A percentile compares a stretch with the other conserved stretches of the same genome.
Conservation (phyloP, 441 rosid species). For the Sinapis alba region DNA sequence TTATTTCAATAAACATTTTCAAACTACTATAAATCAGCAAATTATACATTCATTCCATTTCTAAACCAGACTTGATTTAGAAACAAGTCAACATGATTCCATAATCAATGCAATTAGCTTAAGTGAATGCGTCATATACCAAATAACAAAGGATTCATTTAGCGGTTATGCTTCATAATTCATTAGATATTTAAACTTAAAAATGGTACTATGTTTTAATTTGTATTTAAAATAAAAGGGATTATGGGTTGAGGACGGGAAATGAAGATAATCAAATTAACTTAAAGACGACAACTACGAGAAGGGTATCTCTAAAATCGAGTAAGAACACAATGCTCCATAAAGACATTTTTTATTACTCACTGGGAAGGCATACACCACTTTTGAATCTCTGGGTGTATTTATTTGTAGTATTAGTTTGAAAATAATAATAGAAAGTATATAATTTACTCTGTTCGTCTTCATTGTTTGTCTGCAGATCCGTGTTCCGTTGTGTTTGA, state of each 20-base stretch:
- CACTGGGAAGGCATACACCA: conserved; percentile 18
- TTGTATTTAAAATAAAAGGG: background rate
- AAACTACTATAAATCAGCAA: background rate
- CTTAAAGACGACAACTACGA: conserved; percentile 36
- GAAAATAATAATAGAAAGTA: background rate
- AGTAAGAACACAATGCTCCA: conserved; percentile 45
- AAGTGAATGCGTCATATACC: conserved; percentile 9
- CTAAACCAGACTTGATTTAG: background rate
- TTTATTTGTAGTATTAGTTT: conserved; percentile 13
- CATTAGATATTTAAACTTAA: background rate
- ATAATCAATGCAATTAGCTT: conserved; percentile 19
- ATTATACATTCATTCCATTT: background rate
- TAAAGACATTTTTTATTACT: conserved; percentile 29
- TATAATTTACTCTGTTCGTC: conserved; percentile 33
- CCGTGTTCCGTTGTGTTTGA: conserved; percentile 35
- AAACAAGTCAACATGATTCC: conserved; percentile 25
- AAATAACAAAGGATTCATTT: background rate
- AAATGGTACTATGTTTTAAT: background rate
- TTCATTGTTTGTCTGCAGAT: conserved; percentile 45
- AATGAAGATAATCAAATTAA: conserved; percentile 24
- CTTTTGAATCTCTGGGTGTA: conserved; percentile 36
- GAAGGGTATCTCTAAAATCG: conserved; percentile 39
- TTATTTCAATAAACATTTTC: background rate
- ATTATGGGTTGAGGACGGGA: conserved; percentile 31
- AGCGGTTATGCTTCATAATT: too few species aligned